Evolutionary conservation across 257 asterid genomes (phyloP).

Genomic region (Jasminum sambac): DNA sequence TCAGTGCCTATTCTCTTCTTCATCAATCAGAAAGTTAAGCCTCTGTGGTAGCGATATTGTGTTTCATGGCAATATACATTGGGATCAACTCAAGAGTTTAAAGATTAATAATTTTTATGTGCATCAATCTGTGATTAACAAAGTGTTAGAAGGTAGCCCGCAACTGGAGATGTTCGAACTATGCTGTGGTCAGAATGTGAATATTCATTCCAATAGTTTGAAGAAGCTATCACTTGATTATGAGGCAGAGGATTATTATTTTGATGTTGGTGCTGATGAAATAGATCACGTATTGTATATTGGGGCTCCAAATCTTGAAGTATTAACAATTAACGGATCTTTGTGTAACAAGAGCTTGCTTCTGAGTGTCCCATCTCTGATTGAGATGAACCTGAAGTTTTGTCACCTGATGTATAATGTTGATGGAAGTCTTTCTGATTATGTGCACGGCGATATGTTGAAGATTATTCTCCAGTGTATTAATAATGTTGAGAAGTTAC

Average conservation of each 20-base stretch:
- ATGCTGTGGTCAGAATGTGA: not conserved
- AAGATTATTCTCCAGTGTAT: not conserved
- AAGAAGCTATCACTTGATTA: not conserved
- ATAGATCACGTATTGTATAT: not conserved
- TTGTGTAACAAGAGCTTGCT: slow-evolving; percentile 1
- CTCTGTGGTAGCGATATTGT: not conserved
- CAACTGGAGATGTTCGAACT: slow-evolving; percentile 5
- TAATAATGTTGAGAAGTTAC: slow-evolving; percentile 12
- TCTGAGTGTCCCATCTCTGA: not conserved
- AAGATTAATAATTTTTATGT: not conserved
- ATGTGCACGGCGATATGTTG: not conserved
- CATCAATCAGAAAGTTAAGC: too few species aligned
- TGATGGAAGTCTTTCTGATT: too few species aligned
- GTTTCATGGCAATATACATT: not conserved
- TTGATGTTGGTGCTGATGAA: not conserved
- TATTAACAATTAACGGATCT: not conserved
- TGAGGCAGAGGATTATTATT: not conserved
- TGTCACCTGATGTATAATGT: too few species aligned
- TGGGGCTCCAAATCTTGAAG: slow-evolving; percentile 16
- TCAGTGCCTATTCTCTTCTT: too few species aligned
- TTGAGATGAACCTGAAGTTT: not conserved
- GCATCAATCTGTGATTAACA: not conserved
- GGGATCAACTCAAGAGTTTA: slow-evolving; percentile 15
- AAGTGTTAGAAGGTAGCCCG: slow-evolving; percentile 12
- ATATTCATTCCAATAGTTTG: too few species aligned